Conservation (phyloP, 78 protist genomes). For the Emiliania huxleyi region DNA sequence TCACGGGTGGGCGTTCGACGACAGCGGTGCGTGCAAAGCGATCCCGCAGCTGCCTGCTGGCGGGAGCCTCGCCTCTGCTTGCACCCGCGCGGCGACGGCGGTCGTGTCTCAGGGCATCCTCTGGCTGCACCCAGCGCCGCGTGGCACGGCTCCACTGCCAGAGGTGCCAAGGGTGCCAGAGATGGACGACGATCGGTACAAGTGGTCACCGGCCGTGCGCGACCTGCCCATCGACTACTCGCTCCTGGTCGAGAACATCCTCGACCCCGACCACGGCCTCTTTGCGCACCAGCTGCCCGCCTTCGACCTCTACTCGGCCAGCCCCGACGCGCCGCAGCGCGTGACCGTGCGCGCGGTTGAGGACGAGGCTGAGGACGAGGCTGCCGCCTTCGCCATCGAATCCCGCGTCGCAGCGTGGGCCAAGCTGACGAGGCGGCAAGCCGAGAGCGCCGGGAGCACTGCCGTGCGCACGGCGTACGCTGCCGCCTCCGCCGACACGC, state of each 20-base stretch:
- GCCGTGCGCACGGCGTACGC: no score
- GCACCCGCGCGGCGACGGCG: neutral
- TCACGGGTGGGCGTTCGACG: slow-evolving; percentile 9
- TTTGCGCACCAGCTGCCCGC: neutral
- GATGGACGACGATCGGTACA: neutral
- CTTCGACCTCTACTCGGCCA: slow-evolving; percentile 1
- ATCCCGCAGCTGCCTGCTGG: neutral
- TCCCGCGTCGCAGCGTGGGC: neutral
- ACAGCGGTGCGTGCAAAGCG: neutral
- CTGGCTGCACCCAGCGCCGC: neutral
- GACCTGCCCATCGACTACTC: slow-evolving; percentile 14
- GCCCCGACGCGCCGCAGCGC: neutral
- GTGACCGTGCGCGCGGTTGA: no score
- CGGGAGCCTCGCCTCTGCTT: neutral
- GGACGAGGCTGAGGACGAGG: no score
- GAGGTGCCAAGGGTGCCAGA: neutral
- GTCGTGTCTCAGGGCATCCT: neutral
- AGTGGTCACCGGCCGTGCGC: neutral
- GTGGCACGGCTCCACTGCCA: neutral
- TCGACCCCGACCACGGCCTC: neutral
- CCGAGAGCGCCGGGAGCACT: no score
- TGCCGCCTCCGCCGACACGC: neutral
- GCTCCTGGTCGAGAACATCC: slow-evolving; percentile 8
- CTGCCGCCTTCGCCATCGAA: no score
- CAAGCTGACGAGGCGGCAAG: no score